These are phyloP conservation scores for Boletus rubroflammeus DNA, from an alignment of 768 basidiomycete genomes.

Conservation along the genomic window DNA sequence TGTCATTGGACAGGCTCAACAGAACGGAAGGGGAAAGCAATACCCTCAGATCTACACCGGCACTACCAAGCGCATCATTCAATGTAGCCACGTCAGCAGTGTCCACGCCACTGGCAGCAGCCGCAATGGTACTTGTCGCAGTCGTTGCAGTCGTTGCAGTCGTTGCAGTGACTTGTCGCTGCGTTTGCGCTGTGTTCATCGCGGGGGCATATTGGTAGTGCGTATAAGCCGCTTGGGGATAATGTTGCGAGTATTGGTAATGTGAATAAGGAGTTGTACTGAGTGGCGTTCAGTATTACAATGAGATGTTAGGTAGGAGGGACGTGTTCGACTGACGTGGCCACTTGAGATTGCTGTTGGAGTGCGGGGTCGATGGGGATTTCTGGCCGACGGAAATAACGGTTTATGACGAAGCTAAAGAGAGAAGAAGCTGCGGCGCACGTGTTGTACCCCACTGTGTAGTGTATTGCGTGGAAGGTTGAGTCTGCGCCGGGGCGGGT, in stretches of 20 bases:
- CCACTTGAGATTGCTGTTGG: slow-evolving; percentile 52
- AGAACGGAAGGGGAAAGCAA: slow-evolving; percentile 15
- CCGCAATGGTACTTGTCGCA: slow-evolving; percentile 20
- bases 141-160: slow-evolving; percentile 11
- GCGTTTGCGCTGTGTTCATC: slow-evolving; percentile 30
- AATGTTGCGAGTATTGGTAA: slow-evolving; percentile 40
- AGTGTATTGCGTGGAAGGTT: slow-evolving; percentile 30
- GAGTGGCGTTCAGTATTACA: slow-evolving; percentile 7
- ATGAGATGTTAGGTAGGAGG: neutral
- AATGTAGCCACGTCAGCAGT: slow-evolving; percentile 72
- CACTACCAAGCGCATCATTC: slow-evolving; percentile 82
- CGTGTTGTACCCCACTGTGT: slow-evolving; percentile 40
- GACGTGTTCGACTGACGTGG: slow-evolving; percentile 35
- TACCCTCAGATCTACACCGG: slow-evolving; percentile 82
- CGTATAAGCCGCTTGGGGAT: slow-evolving; percentile 35
- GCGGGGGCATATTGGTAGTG: slow-evolving; percentile 42
- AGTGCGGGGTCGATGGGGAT: slow-evolving; percentile 69
- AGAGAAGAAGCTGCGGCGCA: slow-evolving; percentile 21
- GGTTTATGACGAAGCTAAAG: neutral
- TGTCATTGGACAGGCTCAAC: neutral
- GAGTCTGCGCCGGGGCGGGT: slow-evolving; percentile 31
- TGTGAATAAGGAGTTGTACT: slow-evolving; percentile 50
- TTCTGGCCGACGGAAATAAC: slow-evolving; percentile 33
- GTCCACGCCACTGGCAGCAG: slow-evolving; percentile 42
- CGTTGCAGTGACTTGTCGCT: slow-evolving; percentile 22